These are phyloP conservation scores for Mortierella sp. DNA, from an alignment of 371 early-diverging fungal genomes.

Conservation along the genomic window DNA sequence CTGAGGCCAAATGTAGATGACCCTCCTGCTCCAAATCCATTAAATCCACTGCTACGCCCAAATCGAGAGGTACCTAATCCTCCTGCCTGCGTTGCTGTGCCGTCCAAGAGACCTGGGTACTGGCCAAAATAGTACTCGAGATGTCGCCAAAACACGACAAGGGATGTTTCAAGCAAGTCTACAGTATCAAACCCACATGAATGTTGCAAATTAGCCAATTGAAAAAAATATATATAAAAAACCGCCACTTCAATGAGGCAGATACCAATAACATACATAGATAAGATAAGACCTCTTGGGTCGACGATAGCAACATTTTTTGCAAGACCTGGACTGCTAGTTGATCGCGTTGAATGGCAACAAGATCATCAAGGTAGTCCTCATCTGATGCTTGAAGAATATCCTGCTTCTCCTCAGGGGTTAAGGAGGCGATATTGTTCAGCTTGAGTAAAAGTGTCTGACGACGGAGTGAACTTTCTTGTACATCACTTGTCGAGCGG, in stretches of 20 bases:
- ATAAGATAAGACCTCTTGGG: slow-evolving; percentile 51
- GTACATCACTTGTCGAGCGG: slow-evolving; percentile 34
- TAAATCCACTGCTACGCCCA: slow-evolving; percentile 52
- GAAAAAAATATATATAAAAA: background rate
- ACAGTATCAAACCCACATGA: background rate
- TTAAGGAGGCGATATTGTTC: slow-evolving; percentile 31
- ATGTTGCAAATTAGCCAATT: background rate
- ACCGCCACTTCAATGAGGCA: background rate
- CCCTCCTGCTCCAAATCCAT: slow-evolving; percentile 10
- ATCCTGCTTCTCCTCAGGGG: slow-evolving; percentile 57
- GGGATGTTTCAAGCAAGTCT: slow-evolving; percentile 63
- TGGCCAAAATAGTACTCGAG: slow-evolving; percentile 59
- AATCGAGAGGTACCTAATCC: slow-evolving; percentile 49
- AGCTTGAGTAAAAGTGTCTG: slow-evolving; percentile 38
- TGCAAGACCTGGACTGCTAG: slow-evolving; percentile 58
- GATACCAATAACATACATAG: slow-evolving; percentile 36
- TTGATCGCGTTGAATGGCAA: slow-evolving; percentile 61
- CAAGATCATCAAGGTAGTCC: slow-evolving; percentile 51
- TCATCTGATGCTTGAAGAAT: slow-evolving; percentile 56
- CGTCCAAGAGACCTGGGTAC: slow-evolving; percentile 44
- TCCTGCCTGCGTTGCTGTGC: slow-evolving; percentile 24
- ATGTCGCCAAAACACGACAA: slow-evolving; percentile 68
- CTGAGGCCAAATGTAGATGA: slow-evolving; percentile 35
- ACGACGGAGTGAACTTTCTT: slow-evolving; percentile 34
- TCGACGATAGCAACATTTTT: slow-evolving; percentile 43